Percentiles rank a stretch among this genome's conserved stretches.
These are phyloP conservation scores for Salvia rosmarinus DNA, from an alignment of 257 asterid genomes.

Conservation along the genomic window DNA sequence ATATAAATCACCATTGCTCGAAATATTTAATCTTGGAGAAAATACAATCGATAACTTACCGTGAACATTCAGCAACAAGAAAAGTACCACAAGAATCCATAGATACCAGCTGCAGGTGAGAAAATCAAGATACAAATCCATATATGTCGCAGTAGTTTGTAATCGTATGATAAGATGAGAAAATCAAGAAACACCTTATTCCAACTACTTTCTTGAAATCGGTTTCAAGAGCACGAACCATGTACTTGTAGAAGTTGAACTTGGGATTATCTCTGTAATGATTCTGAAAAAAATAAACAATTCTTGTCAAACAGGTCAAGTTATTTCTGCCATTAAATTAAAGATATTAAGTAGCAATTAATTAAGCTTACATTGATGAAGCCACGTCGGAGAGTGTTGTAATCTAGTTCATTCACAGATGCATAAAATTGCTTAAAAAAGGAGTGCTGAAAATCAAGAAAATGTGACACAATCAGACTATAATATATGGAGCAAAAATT, in stretches of 20 bases:
- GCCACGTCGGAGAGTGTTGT: conserved; percentile 47
- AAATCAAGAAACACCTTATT: conserved; percentile 37
- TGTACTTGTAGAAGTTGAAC: conserved; percentile 56
- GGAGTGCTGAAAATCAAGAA: conserved; percentile 38
- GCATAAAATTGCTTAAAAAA: conserved; percentile 50
- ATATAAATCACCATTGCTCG: neutral
- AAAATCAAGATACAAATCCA: too few species aligned
- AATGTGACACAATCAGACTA: too few species aligned
- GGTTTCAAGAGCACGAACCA: conserved; percentile 52
- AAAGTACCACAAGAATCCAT: conserved; percentile 67
- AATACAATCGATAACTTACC: conserved; percentile 40
- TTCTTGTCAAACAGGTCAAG: too few species aligned
- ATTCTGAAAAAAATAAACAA: conserved; percentile 21
- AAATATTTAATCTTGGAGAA: neutral
- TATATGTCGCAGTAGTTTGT: too few species aligned
- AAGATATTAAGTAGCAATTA: too few species aligned
- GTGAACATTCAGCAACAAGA: conserved; percentile 60
- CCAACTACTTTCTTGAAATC: conserved; percentile 63
- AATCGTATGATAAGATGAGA: neutral
- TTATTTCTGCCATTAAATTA: too few species aligned
- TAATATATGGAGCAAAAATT: too few species aligned
- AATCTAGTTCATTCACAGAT: conserved; percentile 44
- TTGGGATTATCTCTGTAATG: conserved; percentile 49
- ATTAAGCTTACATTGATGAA: conserved; percentile 36
- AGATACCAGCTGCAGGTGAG: conserved; percentile 61